Conservation (phyloP, 1,139 yeast species). For the Zhuliangozyma parablackwelliae region DNA sequence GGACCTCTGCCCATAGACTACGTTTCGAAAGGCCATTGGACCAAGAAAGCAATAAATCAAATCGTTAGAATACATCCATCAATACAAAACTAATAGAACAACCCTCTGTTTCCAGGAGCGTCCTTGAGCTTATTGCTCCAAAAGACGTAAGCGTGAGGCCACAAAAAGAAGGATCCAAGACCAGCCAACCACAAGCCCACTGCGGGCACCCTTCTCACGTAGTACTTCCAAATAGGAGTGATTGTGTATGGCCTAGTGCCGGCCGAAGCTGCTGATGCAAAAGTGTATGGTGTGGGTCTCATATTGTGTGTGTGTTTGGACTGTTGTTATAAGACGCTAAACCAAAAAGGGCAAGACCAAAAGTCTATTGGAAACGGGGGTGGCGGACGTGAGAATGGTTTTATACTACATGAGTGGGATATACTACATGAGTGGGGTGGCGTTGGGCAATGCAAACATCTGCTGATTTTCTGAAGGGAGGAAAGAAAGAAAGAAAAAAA, state of each 20-base stretch:
- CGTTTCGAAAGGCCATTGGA: no score
- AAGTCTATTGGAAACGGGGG: no score
- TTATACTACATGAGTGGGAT: conserved; percentile 1
- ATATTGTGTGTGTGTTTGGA: no score
- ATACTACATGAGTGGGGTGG: conserved; percentile 1
- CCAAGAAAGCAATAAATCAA: no score
- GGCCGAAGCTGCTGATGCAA: conserved; percentile 6
- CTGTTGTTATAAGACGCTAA: no score
- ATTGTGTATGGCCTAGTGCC: conserved; percentile 4
- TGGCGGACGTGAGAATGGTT: no score
- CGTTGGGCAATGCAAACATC: background rate
- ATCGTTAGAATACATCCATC: no score
- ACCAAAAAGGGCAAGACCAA: no score
- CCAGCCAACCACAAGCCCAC: conserved; percentile 31
- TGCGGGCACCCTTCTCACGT: conserved; percentile 29
- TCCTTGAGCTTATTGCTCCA: conserved; percentile 19
- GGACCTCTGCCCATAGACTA: no score
- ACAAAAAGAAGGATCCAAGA: conserved; percentile 28
- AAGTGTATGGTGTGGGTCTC: no score
- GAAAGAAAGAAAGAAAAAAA: no score
- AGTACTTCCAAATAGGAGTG: conserved; percentile 21
- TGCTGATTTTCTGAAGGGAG: background rate
- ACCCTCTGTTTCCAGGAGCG: conserved; percentile 22
- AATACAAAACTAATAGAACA: conserved; percentile 1
- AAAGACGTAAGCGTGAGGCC: conserved; percentile 33